Evolutionary conservation across 805 yeast genomes (phyloP).

Genomic region (Pichia sporocuriosa): DNA sequence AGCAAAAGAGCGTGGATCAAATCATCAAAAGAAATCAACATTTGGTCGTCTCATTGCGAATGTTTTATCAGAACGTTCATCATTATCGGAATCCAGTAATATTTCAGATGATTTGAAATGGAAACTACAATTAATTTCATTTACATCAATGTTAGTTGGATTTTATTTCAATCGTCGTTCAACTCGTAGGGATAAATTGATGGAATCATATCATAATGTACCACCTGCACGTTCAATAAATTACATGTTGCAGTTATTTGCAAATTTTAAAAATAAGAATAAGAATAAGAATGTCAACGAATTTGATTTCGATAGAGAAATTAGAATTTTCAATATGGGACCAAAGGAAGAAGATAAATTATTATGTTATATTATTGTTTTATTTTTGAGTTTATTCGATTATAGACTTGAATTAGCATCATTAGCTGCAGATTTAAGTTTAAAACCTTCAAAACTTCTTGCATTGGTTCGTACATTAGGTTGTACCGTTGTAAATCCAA

Average conservation of each 20-base stretch:
- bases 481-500: slow-evolving; percentile 64
- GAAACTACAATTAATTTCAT: slow-evolving; percentile 67
- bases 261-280: slow-evolving; percentile 55
- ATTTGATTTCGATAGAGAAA: slow-evolving; percentile 14
- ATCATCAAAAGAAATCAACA: slow-evolving; percentile 31
- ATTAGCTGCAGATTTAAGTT: slow-evolving; percentile 73
- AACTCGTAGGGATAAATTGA: slow-evolving; percentile 49
- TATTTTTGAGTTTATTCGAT: slow-evolving; percentile 68
- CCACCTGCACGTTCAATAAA: slow-evolving; percentile 72
- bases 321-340: slow-evolving; percentile 67
- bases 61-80: slow-evolving; percentile 1
- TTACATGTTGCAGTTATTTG: slow-evolving; percentile 64
- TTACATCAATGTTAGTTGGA: slow-evolving; percentile 73
- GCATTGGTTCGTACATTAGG: slow-evolving; percentile 76
- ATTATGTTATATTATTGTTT: slow-evolving; percentile 67
- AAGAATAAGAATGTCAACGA: no score
- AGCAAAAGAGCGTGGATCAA: slow-evolving; percentile 4
- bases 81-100: neutral
- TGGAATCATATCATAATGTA: slow-evolving; percentile 60
- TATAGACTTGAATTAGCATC: slow-evolving; percentile 73
- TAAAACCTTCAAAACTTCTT: slow-evolving; percentile 67
- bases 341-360: slow-evolving; percentile 85
- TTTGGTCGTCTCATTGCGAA: slow-evolving; percentile 4
- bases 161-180: slow-evolving; percentile 68
- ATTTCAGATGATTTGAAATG: slow-evolving; percentile 26